phyloP scores from a whole-genome alignment of 176 grass and related monocot genomes.

The Carex scoparia region DNA sequence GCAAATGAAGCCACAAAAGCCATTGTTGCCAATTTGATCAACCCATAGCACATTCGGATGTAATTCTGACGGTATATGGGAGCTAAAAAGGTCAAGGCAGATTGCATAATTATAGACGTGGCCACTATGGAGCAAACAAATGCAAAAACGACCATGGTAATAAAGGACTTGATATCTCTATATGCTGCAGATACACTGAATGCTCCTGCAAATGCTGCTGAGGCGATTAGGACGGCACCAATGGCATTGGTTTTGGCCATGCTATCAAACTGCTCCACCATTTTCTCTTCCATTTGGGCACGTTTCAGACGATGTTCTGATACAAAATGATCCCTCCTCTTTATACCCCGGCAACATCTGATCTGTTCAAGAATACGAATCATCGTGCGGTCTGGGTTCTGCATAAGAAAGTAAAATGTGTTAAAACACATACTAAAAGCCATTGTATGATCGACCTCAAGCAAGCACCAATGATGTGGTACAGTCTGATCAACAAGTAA shows the following conservation, averaged over 20 bases:
- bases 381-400: not conserved
- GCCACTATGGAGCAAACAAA: not conserved
- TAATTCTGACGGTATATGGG: not conserved
- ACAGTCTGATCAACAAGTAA: too few relatives aligned
- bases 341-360: not conserved
- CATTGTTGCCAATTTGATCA: not conserved
- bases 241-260: not conserved
- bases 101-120: not conserved
- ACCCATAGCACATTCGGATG: not conserved
- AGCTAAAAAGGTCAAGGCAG: not conserved
- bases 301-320: not conserved
- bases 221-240: not conserved
- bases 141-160: not conserved
- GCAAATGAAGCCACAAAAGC: not conserved
- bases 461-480: too few relatives aligned
- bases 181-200: not conserved
- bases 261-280: not conserved
- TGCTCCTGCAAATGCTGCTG: not conserved
- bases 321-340: not conserved
- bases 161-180: not conserved
- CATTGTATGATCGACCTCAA: too few relatives aligned
- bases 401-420: not conserved
- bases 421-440: not conserved
- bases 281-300: not conserved
- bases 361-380: not conserved